Evolutionary conservation across 2,329 filamentous ascomycete genomes (phyloP).

Genomic region (Exophiala phaeomuriformis): DNA sequence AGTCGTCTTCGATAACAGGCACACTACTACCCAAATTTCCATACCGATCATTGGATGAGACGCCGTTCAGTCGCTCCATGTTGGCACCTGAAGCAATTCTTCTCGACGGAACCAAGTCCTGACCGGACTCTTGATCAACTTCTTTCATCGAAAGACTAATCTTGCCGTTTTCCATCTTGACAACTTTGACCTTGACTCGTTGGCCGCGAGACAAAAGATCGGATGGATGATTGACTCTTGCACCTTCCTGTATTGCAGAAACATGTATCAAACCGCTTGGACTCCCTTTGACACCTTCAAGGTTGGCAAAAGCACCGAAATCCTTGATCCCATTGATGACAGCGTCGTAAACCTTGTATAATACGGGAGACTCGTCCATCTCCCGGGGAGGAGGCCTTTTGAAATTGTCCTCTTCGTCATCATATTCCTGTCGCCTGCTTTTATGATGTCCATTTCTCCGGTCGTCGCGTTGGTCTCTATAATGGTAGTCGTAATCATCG

Average conservation of each 20-base stretch:
- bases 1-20: conserved; percentile 57
- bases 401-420: conserved; percentile 53
- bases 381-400: conserved; percentile 61
- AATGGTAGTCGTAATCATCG: conserved; percentile 41
- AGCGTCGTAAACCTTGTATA: conserved; percentile 85
- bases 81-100: conserved; percentile 85
- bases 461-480: conserved; percentile 19
- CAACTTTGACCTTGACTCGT: conserved; percentile 83
- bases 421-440: conserved; percentile 36
- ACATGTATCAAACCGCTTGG: conserved; percentile 92
- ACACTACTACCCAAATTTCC: conserved; percentile 47
- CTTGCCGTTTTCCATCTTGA: conserved; percentile 71
- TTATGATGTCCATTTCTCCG: conserved; percentile 33
- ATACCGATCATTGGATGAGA: conserved; percentile 52
- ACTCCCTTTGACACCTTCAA: conserved; percentile 79
- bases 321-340: conserved; percentile 88
- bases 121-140: conserved; percentile 81
- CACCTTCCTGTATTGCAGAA: conserved; percentile 76
- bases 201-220: conserved; percentile 77
- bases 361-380: conserved; percentile 69
- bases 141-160: conserved; percentile 96
- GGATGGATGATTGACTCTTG: conserved; percentile 82
- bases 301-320: conserved; percentile 89
- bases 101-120: conserved; percentile 70
- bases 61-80: conserved; percentile 67